Percentiles rank a stretch among this genome's conserved stretches.
Evolutionary conservation across 306 rosid genomes (phyloP).

Genomic region (Casuarina glauca): DNA sequence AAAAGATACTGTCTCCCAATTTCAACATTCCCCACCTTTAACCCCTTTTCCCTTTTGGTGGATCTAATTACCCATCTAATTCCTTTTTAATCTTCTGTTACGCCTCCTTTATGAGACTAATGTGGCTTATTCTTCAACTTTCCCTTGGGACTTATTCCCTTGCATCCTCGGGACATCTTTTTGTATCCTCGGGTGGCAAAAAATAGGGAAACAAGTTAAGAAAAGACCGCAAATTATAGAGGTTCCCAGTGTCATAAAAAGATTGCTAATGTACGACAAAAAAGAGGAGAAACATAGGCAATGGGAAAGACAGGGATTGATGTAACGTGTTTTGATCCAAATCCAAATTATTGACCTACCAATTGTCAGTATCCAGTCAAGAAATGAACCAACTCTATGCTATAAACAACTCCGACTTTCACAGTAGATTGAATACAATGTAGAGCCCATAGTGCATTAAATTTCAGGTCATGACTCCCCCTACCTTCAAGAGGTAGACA

Average conservation of each 20-base stretch:
- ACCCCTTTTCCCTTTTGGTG: conserved; percentile 14
- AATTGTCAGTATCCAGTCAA: background rate
- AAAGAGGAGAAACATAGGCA: background rate
- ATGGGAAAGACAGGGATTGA: no score
- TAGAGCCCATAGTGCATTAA: background rate
- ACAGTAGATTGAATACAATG: conserved; percentile 12
- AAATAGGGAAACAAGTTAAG: no score
- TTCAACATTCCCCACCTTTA: conserved; percentile 41
- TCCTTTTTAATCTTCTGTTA: conserved; percentile 16
- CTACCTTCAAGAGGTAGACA: conserved; percentile 11
- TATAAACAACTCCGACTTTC: conserved; percentile 29
- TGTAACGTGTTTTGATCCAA: no score
- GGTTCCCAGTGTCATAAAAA: no score
- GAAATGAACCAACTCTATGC: conserved; percentile 3
- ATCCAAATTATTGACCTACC: no score
- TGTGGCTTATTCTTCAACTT: conserved; percentile 21
- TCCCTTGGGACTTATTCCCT: conserved; percentile 15
- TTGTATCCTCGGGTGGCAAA: no score
- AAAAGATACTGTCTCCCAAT: conserved; percentile 40
- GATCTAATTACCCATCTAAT: conserved; percentile 22
- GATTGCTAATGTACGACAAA: background rate
- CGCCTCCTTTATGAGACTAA: conserved; percentile 10
- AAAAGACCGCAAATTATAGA: no score
- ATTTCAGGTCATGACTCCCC: conserved; percentile 7
- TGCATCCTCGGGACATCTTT: background rate